Percentiles rank a stretch among this genome's conserved stretches.
These are phyloP conservation scores for Pseudotsuga menziesii DNA, from an alignment of 75 land plant species.

Conservation along the genomic window DNA sequence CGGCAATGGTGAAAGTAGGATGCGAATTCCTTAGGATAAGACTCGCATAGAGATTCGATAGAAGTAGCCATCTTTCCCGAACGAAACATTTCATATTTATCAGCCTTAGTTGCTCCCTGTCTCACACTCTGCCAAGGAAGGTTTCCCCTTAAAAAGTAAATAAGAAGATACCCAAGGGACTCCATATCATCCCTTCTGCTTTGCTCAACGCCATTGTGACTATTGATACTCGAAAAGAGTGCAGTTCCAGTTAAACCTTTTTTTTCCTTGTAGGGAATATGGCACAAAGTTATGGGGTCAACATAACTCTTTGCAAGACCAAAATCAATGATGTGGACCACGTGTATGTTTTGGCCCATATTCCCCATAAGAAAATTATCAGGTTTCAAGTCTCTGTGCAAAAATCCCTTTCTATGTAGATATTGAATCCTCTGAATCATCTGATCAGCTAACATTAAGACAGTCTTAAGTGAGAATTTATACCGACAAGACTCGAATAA, in stretches of 20 bases:
- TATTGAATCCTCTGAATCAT: constrained; percentile 83
- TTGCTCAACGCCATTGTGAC: constrained; percentile 86
- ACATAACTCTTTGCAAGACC: constrained; percentile 84
- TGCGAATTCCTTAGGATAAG: no score
- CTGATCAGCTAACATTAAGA: constrained; percentile 90
- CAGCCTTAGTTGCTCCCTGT: no score
- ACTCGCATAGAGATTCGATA: no score
- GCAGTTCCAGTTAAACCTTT: constrained; percentile 80
- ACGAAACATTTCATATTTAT: no score
- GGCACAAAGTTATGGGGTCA: constrained; percentile 54
- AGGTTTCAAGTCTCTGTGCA: constrained; percentile 92
- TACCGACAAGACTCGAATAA: constrained; percentile 76
- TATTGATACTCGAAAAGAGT: constrained; percentile 82
- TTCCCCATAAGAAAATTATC: constrained; percentile 97
- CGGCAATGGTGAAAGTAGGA: no score
- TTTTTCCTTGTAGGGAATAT: constrained; percentile 83
- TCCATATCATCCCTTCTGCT: constrained; percentile 84
- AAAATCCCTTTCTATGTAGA: constrained; percentile 74
- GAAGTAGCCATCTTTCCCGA: no score
- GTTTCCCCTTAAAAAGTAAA: constrained; percentile 89
- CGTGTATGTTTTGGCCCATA: constrained; percentile 42
- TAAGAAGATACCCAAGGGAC: no score
- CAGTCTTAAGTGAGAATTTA: constrained; percentile 84
- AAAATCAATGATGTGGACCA: constrained; percentile 87
- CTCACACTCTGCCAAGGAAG: no score